Evolutionary conservation across 1,284 basidiomycete species (phyloP).

Genomic region (Cystobasidium pallidum): DNA sequence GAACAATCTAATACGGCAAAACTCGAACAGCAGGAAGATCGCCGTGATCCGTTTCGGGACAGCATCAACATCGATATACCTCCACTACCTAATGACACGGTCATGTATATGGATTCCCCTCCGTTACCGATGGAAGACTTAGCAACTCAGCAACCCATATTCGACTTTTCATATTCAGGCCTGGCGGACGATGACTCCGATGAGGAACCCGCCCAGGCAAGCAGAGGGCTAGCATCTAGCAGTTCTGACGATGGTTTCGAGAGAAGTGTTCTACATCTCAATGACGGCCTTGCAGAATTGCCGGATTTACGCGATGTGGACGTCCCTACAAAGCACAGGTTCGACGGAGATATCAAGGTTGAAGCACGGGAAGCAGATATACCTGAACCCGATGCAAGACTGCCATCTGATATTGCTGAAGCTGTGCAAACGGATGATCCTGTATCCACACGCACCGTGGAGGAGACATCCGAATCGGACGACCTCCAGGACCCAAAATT

Average conservation of each 20-base stretch:
- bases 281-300: neutral
- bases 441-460: neutral
- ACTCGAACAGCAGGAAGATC: neutral
- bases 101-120: neutral
- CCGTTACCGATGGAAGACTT: neutral
- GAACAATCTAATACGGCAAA: constrained; percentile 2
- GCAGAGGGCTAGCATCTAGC: neutral
- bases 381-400: too few species aligned
- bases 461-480: too few species aligned
- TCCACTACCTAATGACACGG: neutral
- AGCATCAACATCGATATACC: neutral
- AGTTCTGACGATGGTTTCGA: constrained; percentile 30
- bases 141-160: constrained; percentile 6
- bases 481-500: too few species aligned
- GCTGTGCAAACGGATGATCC: neutral
- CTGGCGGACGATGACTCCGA: constrained; percentile 14
- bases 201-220: neutral
- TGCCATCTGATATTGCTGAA: constrained; percentile 1
- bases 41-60: neutral
- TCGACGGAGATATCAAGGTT: neutral
- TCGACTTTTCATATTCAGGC: constrained; percentile 4
- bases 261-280: constrained; percentile 7
- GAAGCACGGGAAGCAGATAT: neutral
- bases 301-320: neutral
- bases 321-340: neutral